phyloP scores from a whole-genome alignment of 305 asterid genomes.

The Solanum aculeatissimum region DNA sequence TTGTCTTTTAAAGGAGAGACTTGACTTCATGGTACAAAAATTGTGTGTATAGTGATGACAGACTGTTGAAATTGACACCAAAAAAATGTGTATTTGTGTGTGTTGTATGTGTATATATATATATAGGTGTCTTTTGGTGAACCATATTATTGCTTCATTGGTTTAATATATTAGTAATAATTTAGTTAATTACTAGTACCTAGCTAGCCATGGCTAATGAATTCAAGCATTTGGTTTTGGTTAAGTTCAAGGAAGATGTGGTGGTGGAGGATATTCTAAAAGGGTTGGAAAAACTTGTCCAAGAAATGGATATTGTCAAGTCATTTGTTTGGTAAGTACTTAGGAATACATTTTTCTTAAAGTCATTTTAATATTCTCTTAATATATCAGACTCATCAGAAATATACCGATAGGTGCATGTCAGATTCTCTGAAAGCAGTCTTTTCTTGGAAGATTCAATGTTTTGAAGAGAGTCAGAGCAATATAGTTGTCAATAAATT shows the following conservation, averaged over 20 bases:
- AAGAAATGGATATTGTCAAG: conserved; percentile 60
- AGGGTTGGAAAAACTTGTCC: conserved; percentile 68
- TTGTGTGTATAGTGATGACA: conserved; percentile 14
- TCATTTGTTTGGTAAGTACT: conserved; percentile 71
- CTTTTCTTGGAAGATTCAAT: background rate
- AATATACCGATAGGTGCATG: background rate
- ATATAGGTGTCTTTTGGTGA: background rate
- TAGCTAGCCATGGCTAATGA: conserved; percentile 37
- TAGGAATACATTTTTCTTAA: background rate
- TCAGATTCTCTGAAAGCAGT: background rate
- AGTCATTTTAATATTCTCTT: background rate
- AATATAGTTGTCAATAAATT: background rate
- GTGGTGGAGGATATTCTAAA: conserved; percentile 50
- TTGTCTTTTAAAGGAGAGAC: conserved; percentile 37
- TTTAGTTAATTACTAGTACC: background rate
- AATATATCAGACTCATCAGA: background rate
- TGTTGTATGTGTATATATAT: background rate
- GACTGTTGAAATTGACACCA: background rate
- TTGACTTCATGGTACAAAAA: conserved; percentile 30
- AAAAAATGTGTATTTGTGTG: background rate
- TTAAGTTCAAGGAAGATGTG: conserved; percentile 67
- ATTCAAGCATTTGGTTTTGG: conserved; percentile 83
- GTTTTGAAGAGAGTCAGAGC: background rate
- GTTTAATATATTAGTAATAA: background rate
- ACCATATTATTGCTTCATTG: conserved; percentile 6